Evolutionary conservation across 805 yeast species (phyloP).

Genomic region (Wickerhamiella alocasiicola): DNA sequence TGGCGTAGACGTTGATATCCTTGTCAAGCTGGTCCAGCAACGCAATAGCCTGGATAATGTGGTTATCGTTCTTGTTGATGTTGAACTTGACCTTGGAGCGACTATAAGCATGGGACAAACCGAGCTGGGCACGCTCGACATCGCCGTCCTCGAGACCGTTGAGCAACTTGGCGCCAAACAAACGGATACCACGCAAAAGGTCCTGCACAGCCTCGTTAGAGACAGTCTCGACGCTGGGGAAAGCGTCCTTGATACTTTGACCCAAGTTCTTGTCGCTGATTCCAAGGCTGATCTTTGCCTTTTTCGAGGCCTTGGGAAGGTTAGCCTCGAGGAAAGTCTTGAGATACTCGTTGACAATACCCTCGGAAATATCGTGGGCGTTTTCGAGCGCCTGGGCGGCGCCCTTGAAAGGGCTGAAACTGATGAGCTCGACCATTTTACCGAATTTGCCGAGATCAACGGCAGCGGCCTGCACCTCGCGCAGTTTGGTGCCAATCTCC

Average conservation of each 20-base stretch:
- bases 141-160: slow-evolving; percentile 91
- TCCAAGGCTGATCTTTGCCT: slow-evolving; percentile 64
- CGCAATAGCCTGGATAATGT: slow-evolving; percentile 97
- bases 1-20: slow-evolving; percentile 92
- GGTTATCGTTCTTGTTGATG: slow-evolving; percentile 97
- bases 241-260: slow-evolving; percentile 84
- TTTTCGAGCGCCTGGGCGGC: slow-evolving; percentile 99
- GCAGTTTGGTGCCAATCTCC: slow-evolving; percentile 78
- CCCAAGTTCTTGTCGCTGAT: slow-evolving; percentile 92
- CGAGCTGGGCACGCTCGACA: slow-evolving; percentile 94
- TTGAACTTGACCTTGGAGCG: slow-evolving; percentile 98
- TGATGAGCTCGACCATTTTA: slow-evolving; percentile 82
- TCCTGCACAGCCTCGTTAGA: slow-evolving; percentile 91
- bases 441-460: slow-evolving; percentile 78
- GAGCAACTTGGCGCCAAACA: slow-evolving; percentile 75
- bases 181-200: slow-evolving; percentile 86
- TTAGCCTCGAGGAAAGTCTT: slow-evolving; percentile 81
- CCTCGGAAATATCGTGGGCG: slow-evolving; percentile 96
- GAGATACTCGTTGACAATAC: slow-evolving; percentile 85
- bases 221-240: slow-evolving; percentile 81
- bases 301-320: slow-evolving; percentile 65
- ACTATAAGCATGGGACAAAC: slow-evolving; percentile 98
- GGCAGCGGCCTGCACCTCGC: slow-evolving; percentile 87
- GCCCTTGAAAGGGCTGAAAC: slow-evolving; percentile 97
- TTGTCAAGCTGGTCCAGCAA: slow-evolving; percentile 94